Conservation (phyloP, 208 protist species). For the Leishmania aethiopica region DNA sequence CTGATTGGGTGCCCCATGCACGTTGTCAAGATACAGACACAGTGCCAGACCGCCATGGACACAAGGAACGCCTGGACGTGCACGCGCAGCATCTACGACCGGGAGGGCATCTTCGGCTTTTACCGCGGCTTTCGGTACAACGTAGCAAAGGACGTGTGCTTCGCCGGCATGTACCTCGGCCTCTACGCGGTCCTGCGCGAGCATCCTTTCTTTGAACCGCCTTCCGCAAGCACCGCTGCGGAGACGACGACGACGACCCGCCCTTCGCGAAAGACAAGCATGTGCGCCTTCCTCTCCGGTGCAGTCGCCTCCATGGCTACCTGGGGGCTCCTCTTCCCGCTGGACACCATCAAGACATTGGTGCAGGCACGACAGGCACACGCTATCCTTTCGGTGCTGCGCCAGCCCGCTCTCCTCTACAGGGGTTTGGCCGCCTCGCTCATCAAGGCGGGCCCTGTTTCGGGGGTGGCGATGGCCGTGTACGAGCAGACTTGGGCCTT, state of each 20-base stretch:
- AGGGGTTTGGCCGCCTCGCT: slow-evolving; percentile 73
- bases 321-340: slow-evolving; percentile 76
- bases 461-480: slow-evolving; percentile 70
- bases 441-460: slow-evolving; percentile 79
- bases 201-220: background rate
- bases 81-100: slow-evolving; percentile 47
- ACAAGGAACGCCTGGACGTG: slow-evolving; percentile 85
- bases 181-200: slow-evolving; percentile 59
- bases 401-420: slow-evolving; percentile 46
- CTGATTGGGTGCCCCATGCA: slow-evolving; percentile 89
- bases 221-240: background rate
- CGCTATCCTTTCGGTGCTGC: slow-evolving; percentile 20
- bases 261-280: slow-evolving; percentile 14
- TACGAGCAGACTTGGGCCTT: slow-evolving; percentile 54
- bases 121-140: slow-evolving; percentile 81
- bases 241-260: background rate
- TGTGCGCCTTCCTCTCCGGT: slow-evolving; percentile 61
- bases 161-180: slow-evolving; percentile 79
- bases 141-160: slow-evolving; percentile 73
- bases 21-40: slow-evolving; percentile 90
- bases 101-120: slow-evolving; percentile 73
- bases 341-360: slow-evolving; percentile 89
- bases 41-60: slow-evolving; percentile 51
- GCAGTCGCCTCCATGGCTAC: slow-evolving; percentile 67
- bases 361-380: slow-evolving; percentile 68